A percentile compares a stretch with the other conserved stretches of the same genome.
Conservation (phyloP, 345 rosid genomes). For the Eucalyptus virginea region DNA sequence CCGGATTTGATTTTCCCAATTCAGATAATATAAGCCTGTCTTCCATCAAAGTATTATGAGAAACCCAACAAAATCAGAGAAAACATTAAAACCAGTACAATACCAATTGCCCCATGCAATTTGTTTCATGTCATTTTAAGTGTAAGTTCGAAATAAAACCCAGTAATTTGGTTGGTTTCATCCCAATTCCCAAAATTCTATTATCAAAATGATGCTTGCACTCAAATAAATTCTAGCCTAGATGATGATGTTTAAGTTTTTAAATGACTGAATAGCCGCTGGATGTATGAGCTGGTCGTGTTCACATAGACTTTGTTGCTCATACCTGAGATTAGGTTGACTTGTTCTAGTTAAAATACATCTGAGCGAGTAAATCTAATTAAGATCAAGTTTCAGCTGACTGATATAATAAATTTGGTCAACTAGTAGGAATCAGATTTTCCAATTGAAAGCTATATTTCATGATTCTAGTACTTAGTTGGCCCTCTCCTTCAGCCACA, state of each 20-base stretch:
- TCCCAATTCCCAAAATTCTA: neutral
- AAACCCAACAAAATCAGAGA: neutral
- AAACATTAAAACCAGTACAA: neutral
- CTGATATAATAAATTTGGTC: neutral
- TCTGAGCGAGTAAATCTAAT: neutral
- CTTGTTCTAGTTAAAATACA: neutral
- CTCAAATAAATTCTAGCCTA: neutral
- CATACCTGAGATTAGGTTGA: neutral
- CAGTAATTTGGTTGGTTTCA: neutral
- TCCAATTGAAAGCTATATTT: neutral
- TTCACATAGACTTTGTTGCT: neutral
- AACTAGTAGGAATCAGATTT: neutral
- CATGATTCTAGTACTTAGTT: neutral
- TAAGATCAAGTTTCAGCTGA: neutral
- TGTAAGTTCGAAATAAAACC: neutral
- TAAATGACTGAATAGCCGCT: neutral
- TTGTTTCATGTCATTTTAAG: neutral
- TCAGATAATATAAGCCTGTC: slow-evolving; percentile 37
- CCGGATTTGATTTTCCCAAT: slow-evolving; percentile 23
- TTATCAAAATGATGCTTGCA: neutral
- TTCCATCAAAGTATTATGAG: slow-evolving; percentile 1
- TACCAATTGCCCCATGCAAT: neutral
- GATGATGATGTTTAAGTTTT: neutral
- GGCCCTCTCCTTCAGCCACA: neutral
- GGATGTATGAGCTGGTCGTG: neutral